Base-by-base conservation (phyloP, 2,329 filamentous ascomycete genomes). In the Stachybotrys chlorohalonatus region DNA sequence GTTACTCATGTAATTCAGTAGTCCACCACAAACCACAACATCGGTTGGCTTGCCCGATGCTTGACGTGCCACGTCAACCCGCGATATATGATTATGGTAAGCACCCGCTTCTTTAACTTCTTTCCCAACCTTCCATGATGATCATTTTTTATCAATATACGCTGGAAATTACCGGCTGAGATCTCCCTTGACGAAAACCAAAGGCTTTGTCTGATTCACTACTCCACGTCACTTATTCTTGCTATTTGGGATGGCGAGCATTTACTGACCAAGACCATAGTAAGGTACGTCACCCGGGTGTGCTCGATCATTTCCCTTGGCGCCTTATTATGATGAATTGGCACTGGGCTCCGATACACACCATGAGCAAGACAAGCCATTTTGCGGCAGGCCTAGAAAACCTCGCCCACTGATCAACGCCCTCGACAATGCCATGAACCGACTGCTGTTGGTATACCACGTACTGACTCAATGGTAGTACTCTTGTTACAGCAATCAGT, bases 301-400 rank as follows among this genome's bases (percentile, higher is more conserved):
- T 42, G 8, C 9, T 42, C 36, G 36, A 42, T 42, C 52, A 56
- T 53, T 60, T 60, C 59, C 54, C 52, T 53, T 55, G 50, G 9
- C 46, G 52, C 62, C 59, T 58, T 59, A 62, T 74, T 69, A 83
- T 89, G 89, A 93, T 91, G 89, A 90, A 88, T 80, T 75, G 89
- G 91, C 91, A 96, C 91, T 96, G 91, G 91, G 91, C 91, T 93
- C 91, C 87, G 90, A 95, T 42, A 78, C 65, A 72, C 56, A 71
- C 73, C 77, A 84, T 84, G 90, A 90, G 91, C 78, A 69, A 60
- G 89, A 91, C 84, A 83, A 87, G 83, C 90, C 90, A 89, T 75
- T 82, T 89, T 89, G 90, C 75, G 90, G 89, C 90, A 95, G 90
- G 91, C 91, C 90, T 96, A 95, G 90, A 95, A 96, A 96, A 95